Conservation (phyloP, 1,284 basidiomycete species). For the Tilletia horrida region DNA sequence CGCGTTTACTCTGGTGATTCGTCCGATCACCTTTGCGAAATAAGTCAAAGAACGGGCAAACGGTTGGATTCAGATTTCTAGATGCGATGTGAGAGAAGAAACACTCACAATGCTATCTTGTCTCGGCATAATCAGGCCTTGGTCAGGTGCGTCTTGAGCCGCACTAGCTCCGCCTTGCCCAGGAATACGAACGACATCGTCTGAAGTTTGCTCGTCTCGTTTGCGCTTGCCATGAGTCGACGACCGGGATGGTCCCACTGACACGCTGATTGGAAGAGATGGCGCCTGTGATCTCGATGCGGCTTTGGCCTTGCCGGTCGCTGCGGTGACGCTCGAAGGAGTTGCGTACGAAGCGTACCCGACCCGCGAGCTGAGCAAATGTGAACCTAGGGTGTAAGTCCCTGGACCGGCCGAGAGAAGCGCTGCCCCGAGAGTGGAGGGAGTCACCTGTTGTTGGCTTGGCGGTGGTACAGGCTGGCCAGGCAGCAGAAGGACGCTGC, state of each 20-base stretch:
- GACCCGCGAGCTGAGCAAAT: conserved; percentile 42
- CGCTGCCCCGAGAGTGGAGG: neutral
- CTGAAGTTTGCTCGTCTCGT: neutral
- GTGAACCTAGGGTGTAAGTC: conserved; percentile 36
- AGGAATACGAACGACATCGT: conserved; percentile 1
- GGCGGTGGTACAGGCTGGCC: conserved; percentile 23
- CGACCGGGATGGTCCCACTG: conserved; percentile 18
- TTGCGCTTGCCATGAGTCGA: neutral
- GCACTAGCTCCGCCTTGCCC: neutral
- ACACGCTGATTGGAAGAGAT: neutral
- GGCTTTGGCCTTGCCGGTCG: conserved; percentile 8
- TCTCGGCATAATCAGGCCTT: conserved; percentile 38
- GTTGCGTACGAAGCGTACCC: conserved; percentile 29
- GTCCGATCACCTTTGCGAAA: conserved; percentile 63
- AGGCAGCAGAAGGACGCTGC: conserved; percentile 19
- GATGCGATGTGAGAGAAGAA: neutral
- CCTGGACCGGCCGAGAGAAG: conserved; percentile 28
- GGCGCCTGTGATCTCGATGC: neutral
- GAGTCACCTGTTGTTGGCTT: neutral
- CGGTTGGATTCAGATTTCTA: neutral
- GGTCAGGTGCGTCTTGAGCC: conserved; percentile 24
- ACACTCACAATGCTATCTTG: conserved; percentile 38
- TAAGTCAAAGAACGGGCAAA: neutral
- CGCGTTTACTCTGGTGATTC: conserved; percentile 79
- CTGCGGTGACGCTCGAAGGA: neutral